Evolutionary conservation across 1,284 basidiomycete species (phyloP), one percentile per base, ranked within the genome.

Genomic region (Tausonia pullulans): DNA sequence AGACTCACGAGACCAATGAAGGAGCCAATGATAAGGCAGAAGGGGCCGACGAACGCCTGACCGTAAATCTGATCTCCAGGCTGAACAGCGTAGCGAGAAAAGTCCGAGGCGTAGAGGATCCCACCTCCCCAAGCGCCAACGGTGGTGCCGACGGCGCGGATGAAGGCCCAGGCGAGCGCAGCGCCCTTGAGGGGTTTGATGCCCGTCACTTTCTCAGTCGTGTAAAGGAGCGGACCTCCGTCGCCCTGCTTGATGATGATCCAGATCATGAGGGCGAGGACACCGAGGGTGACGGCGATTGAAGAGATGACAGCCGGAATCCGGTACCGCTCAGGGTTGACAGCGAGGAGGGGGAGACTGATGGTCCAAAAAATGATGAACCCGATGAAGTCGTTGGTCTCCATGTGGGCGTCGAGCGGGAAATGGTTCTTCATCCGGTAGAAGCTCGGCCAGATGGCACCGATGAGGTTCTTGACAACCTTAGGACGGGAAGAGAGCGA

Each of bases 301-400:
- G 71, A 69, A 60, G 72, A 74, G 61, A 73, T 65, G 63, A 75
- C 69, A 69, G 78, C 75, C 6, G 78, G 74, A 41, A 71, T 71
- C 0, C 72, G 68, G 63, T 75, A 72, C 54, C 75, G 69, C 67
- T 74, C 72, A 1, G 74, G 72, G 7, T 71, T 71, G 10, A 76
- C 69, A 58, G 68, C 70, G 9, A 77, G 69, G 10, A 76, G 66
- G 0, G 76, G 74, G 0, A 77, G 55, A 4, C 71, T 72, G 61
- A 78, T 64, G 49, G 73, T 58, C 49, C 73, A 71, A 69, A 78
- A 78, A 53, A 79, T 65, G 55, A 74, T 69, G 69, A 77, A 78
- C 62, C 71, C 57, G 61, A 66, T 74, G 27, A 63, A 63, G 64
- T 60, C 62, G 53, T 46, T 58, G 7, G 57, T 60, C 11, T 52